These are phyloP conservation scores for Penicillium canescens DNA, from an alignment of 495 filamentous ascomycete genomes.

Conservation along the genomic window DNA sequence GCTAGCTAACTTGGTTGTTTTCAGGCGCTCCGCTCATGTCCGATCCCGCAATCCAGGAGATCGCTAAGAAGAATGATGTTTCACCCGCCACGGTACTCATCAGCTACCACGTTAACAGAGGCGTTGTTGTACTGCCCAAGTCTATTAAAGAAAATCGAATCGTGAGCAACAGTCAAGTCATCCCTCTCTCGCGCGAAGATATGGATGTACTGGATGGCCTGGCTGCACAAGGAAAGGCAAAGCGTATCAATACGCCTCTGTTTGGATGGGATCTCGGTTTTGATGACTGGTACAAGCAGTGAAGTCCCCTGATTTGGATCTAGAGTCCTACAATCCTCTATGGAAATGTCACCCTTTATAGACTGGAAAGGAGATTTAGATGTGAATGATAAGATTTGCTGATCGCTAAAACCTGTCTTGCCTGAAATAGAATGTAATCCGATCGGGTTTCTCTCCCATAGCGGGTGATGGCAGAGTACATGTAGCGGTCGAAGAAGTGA, in stretches of 20 bases:
- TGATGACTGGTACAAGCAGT: constrained; percentile 20
- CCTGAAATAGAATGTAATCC: not conserved
- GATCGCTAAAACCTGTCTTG: not conserved
- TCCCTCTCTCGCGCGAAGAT: constrained; percentile 29
- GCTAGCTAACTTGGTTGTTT: constrained; percentile 2
- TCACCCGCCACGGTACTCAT: constrained; percentile 19
- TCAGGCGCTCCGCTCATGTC: constrained; percentile 20
- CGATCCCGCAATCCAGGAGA: constrained; percentile 16
- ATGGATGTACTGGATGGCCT: constrained; percentile 25
- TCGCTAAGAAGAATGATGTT: constrained; percentile 22
- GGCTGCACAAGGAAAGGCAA: constrained; percentile 21
- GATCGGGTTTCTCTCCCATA: not conserved
- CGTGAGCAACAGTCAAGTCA: constrained; percentile 27
- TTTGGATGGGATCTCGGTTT: constrained; percentile 22
- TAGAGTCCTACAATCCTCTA: not conserved
- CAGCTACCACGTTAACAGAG: constrained; percentile 31
- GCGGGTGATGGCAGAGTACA: not conserved
- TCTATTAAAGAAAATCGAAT: constrained; percentile 31
- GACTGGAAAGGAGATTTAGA: not conserved
- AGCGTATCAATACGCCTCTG: constrained; percentile 28
- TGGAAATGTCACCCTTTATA: constrained; percentile 6
- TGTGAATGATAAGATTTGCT: not conserved
- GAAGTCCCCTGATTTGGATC: constrained; percentile 1
- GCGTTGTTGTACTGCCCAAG: constrained; percentile 35
- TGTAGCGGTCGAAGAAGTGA: not conserved